Evolutionary conservation across 176 grass and related monocot genomes (phyloP).

Genomic region (Eleusine coracana): DNA sequence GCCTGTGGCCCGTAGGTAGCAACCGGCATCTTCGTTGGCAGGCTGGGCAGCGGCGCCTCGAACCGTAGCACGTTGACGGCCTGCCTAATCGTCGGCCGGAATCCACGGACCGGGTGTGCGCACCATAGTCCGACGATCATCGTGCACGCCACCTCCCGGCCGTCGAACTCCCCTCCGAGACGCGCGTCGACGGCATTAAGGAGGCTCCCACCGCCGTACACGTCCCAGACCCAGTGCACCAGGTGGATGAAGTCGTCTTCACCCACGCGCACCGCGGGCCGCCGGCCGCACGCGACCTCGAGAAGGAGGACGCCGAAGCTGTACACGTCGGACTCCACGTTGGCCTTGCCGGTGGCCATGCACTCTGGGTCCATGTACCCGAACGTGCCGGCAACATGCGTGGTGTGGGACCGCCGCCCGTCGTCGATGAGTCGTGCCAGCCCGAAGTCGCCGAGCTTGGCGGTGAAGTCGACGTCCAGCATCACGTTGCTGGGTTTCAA

Average conservation of each 20-base stretch:
- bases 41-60: background rate
- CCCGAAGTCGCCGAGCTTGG: constrained; percentile 54
- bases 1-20: background rate
- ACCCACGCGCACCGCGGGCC: background rate
- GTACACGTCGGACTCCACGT: constrained; percentile 20
- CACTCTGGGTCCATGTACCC: constrained; percentile 48
- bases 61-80: constrained; percentile 38
- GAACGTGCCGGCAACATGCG: constrained; percentile 30
- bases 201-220: background rate
- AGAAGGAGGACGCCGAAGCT: constrained; percentile 61
- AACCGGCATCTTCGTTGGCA: constrained; percentile 25
- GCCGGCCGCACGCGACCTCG: constrained; percentile 29
- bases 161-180: background rate
- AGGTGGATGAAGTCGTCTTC: background rate
- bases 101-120: constrained; percentile 15
- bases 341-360: background rate
- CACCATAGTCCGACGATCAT: constrained; percentile 49
- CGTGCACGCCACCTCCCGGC: constrained; percentile 10
- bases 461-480: constrained; percentile 30
- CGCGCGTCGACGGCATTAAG: constrained; percentile 19
- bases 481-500: constrained; percentile 54
- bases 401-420: background rate
- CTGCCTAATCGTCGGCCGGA: constrained; percentile 31
- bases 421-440: constrained; percentile 43
- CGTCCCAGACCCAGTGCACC: constrained; percentile 15